These are phyloP conservation scores for Pseudogymnoascus sp. DNA, from an alignment of 2,329 filamentous ascomycete genomes.

Conservation along the genomic window DNA sequence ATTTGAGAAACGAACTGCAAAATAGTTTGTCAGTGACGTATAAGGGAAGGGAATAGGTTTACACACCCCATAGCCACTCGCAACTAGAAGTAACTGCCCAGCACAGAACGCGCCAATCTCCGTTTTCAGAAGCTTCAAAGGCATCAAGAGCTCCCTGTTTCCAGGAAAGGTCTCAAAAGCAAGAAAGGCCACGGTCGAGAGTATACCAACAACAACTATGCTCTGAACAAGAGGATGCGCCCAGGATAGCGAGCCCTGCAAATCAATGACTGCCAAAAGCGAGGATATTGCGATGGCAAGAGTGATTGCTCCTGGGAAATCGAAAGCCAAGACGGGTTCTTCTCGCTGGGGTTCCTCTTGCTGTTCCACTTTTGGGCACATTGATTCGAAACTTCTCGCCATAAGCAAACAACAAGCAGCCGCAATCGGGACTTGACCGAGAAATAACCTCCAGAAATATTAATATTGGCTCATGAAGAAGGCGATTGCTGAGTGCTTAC, in stretches of 20 bases:
- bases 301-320: constrained; percentile 16
- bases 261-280: constrained; percentile 15
- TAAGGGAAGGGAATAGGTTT: background rate
- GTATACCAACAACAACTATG: constrained; percentile 10
- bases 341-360: constrained; percentile 7
- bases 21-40: constrained; percentile 7
- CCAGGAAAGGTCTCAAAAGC: constrained; percentile 15
- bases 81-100: constrained; percentile 16
- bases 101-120: constrained; percentile 16
- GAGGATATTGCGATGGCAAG: constrained; percentile 16
- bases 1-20: constrained; percentile 17
- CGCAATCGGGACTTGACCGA: constrained; percentile 9
- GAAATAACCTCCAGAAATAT: background rate
- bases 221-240: constrained; percentile 12
- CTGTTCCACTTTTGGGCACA: constrained; percentile 5
- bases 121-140: constrained; percentile 15
- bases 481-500: background rate
- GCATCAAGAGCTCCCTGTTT: constrained; percentile 16
- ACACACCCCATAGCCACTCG: constrained; percentile 17
- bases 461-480: background rate
- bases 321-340: constrained; percentile 12
- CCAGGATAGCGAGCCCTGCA: constrained; percentile 14
- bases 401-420: constrained; percentile 13
- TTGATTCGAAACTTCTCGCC: constrained; percentile 8
- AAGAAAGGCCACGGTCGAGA: constrained; percentile 13